These are phyloP conservation scores for Trichoderma sp. DNA, from an alignment of 2,329 filamentous ascomycete species.

Conservation along the genomic window DNA sequence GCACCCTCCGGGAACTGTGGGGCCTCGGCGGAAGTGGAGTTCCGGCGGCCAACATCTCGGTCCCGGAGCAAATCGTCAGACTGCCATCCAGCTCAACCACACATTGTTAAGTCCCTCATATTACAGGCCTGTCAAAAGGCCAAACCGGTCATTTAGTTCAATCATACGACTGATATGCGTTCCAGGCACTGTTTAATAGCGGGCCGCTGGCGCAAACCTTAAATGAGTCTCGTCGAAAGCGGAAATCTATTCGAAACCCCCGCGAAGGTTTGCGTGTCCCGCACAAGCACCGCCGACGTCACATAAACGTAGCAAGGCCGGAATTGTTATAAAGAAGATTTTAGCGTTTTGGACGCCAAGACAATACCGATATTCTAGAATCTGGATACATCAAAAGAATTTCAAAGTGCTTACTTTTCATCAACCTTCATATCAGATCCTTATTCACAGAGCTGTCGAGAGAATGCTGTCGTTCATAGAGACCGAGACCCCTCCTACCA, in stretches of 20 bases:
- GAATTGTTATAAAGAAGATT: not conserved
- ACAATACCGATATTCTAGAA: not conserved
- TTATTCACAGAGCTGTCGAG: not conserved
- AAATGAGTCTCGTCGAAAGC: conserved; percentile 1
- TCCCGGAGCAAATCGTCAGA: not conserved
- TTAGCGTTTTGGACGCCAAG: not conserved
- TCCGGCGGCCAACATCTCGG: not conserved
- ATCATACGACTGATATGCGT: not conserved
- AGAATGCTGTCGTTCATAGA: conserved; percentile 12
- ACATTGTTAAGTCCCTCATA: not conserved
- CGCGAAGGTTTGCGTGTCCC: not conserved
- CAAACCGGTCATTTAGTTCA: not conserved
- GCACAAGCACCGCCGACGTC: conserved; percentile 22
- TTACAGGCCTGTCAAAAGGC: not conserved
- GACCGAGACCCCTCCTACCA: conserved; percentile 9
- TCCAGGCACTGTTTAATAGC: not conserved
- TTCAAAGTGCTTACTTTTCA: not conserved
- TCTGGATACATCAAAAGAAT: not conserved
- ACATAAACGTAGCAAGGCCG: conserved; percentile 15
- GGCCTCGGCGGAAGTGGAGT: conserved; percentile 15
- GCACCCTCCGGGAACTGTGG: conserved; percentile 6
- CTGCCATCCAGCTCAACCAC: not conserved
- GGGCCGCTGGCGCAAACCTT: not conserved
- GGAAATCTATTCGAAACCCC: not conserved
- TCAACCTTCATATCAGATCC: not conserved